Evolutionary conservation across 805 yeast genomes (phyloP), one percentile per base, ranked within the genome.

Genomic region (Myxozyma geophila): DNA sequence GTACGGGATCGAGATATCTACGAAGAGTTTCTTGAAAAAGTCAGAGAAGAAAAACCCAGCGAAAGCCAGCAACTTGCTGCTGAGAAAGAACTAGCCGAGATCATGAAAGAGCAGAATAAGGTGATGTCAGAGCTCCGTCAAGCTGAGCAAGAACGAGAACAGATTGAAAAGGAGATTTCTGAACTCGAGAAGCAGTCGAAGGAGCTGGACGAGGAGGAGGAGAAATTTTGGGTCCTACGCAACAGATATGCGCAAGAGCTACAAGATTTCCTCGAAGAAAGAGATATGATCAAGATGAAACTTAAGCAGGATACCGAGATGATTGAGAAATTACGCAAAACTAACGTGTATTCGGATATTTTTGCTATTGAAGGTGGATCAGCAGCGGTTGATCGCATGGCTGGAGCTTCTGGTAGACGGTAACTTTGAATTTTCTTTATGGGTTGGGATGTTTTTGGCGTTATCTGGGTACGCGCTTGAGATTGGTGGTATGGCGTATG

Each of bases 331-430:
- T 78, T 95, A 33, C 79, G 96, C 63, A 84, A 84, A 58, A 80
- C 92, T 6, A 92, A 95, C 73, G 92, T 93, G 0, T 92, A 88
- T 75, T 88, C 85, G 65, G 93, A 88, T 68, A 85, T 91, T 0
- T 95, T 93, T 74, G 82, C 87, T 62, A 92, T 95, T 36, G 69
- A 64, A 43, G 69, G 69, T 46, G 69, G 62, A 8, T 59, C 69
- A 15, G 66, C 69, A 1, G 68, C 68, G 2, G 65, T 60, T 10
- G 63, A 64, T 44, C 58, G 64, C 3, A 66, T 66, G 65, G 66
- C 66, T 19, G 65, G 67, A 7, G 44, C 60, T 13, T 56, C 64
- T 10, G 58, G 64, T 13, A 37, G 54, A 47, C 43, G 50, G 28
- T 49, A 33, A 41, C 8, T 15, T 17, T 39, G 3, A 4, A 39